Base-by-base conservation (phyloP, 305 asterid species). In the Fraxinus sp. region DNA sequence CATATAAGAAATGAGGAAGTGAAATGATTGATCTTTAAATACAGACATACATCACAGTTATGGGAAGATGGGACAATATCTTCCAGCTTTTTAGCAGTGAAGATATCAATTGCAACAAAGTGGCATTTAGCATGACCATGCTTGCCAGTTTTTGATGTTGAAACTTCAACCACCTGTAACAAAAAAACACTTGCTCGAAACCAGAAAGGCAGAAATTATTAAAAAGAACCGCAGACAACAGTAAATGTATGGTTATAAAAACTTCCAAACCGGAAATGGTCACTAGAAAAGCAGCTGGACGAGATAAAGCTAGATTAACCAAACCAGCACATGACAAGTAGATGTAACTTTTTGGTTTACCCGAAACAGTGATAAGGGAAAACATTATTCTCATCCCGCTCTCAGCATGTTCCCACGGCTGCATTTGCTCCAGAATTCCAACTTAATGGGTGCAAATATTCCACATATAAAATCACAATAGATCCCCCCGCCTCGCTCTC, bases 1-100 rank as follows among this genome's bases (percentile, higher is more conserved):
- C 44, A 7, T 18, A 32, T 13, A 73, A 7, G 1, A 74, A 14
- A 46, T 18, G 5, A 74, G 8, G 62, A 11, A 20, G 46, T 41
- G 36, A 16, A 64, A 16, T 52, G 70, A 59, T 20, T 59, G 70
- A 18, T 4, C 3, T 8, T 30, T 3, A 6, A 44, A 4, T 13
- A 24, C 81, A 41, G 2, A 62, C 88, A 3, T 87, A 94, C 97
- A 81, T 94, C 97, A 84, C 96, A 92, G 74, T 92, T 92, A 81
- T 94, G 98, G 85, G 97, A 94, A 35, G 98, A 94, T 32, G 98
- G 95, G 20, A 94, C 98, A 75, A 94, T 94, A 90, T 94, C 98
- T 81, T 94, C 98, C 18, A 94, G 96, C 89, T 94, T 94, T 91
- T 94, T 94, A 46, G 89, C 87, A 82, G 89, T 94, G 90, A 94